Evolutionary conservation across 2,329 filamentous ascomycete genomes (phyloP), one percentile per base, ranked within the genome.

Genomic region (Ceratocystis albifundus): DNA sequence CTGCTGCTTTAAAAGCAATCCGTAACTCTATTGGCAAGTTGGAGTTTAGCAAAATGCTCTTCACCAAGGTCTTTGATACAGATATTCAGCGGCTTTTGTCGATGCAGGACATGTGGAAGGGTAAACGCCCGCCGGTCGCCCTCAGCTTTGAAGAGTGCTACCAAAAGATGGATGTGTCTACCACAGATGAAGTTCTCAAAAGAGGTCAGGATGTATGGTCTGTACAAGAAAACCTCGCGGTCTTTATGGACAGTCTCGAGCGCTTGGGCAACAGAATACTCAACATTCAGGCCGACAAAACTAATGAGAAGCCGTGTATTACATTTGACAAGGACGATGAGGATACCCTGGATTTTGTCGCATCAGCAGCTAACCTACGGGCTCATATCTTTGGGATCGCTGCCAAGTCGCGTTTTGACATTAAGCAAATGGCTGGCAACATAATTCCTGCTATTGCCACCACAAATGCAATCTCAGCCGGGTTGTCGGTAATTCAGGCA

Each of bases 401-500:
- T 65, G 78, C 80, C 3, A 93, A 90, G 74, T 96, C 91, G 25
- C 90, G 95, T 68, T 99, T 97, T 73, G 92, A 97, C 73, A 92
- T 94, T 72, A 99, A 99, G 78, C 89, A 99, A 76, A 99, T 97
- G 93, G 94, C 94, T 3, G 94, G 94, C 65, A 99, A 99, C 74
- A 99, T 99, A 72, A 99, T 99, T 69, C 94, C 94, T 1, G 94
- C 94, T 1, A 99, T 99, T 73, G 94, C 94, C 4, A 99, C 94
- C 0, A 97, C 94, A 0, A 99, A 99, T 74, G 94, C 94, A 17
- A 96, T 97, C 74, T 93, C 94, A 1, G 94, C 94, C 17, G 88
- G 90, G 12, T 82, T 99, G 8, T 97, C 92, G 73, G 91, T 97
- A 5, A 78, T 99, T 30, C 88, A 97, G 74, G 87, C 92, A 0